Evolutionary conservation across 179 eudicot genomes (phyloP).

Genomic region (Spergularia azorica): DNA sequence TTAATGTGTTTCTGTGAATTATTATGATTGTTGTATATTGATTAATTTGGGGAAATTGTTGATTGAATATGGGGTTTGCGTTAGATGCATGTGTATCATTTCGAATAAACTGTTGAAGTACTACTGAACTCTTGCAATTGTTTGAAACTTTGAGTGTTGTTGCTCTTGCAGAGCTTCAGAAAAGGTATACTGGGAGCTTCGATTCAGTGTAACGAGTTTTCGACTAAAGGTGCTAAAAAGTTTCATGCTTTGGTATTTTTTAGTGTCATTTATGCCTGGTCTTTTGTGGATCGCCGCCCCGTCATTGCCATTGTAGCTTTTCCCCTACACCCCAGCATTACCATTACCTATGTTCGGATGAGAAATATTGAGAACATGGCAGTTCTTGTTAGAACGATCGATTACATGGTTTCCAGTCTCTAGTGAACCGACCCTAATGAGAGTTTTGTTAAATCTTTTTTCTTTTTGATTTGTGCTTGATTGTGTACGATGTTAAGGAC

Average conservation of each 20-base stretch:
- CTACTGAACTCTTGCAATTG: background rate
- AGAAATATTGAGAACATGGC: too few species aligned
- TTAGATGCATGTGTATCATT: too few species aligned
- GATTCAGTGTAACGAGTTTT: constrained; percentile 42
- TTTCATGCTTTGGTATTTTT: constrained; percentile 6
- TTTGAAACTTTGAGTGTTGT: background rate
- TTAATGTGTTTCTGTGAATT: background rate
- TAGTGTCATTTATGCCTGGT: background rate
- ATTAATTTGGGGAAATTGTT: background rate
- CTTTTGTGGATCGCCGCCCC: background rate
- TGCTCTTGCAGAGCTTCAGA: constrained; percentile 44
- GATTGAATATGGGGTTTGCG: background rate
- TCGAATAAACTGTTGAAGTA: background rate
- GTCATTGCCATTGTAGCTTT: too few species aligned
- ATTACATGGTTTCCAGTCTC: too few species aligned
- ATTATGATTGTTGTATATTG: background rate
- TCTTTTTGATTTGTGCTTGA: background rate
- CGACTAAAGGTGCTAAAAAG: constrained; percentile 62
- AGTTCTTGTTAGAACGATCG: background rate
- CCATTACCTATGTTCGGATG: background rate
- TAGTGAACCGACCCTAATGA: too few species aligned
- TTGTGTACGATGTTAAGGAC: background rate
- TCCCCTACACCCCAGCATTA: background rate
- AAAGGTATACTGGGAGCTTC: constrained; percentile 44
- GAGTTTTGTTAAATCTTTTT: too few species aligned